phyloP scores from a whole-genome alignment of 2,329 filamentous ascomycete species.

The Purpureocillium takamizusanense region DNA sequence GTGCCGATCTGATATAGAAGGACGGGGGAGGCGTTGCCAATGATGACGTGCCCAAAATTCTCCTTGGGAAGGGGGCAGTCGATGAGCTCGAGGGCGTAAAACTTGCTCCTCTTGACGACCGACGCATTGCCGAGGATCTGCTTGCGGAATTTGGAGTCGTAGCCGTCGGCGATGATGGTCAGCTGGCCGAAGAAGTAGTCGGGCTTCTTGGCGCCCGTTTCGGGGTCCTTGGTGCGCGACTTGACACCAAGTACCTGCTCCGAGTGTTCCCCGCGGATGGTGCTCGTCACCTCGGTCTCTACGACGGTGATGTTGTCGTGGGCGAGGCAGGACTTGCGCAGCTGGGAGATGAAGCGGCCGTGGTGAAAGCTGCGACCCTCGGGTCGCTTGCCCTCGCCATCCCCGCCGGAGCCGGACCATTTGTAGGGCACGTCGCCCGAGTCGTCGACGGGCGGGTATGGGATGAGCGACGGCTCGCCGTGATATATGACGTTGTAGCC shows the following conservation, averaged over 20 bases:
- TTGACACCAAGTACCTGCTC: slow-evolving; percentile 77
- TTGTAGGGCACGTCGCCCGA: slow-evolving; percentile 28
- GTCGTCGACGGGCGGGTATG: slow-evolving; percentile 61
- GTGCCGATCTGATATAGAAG: slow-evolving; percentile 96
- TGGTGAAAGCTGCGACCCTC: slow-evolving; percentile 86
- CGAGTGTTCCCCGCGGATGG: slow-evolving; percentile 61
- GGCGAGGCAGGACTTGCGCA: slow-evolving; percentile 64
- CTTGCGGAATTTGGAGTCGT: slow-evolving; percentile 85
- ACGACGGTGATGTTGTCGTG: slow-evolving; percentile 83
- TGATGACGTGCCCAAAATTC: slow-evolving; percentile 78
- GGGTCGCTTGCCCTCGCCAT: slow-evolving; percentile 30
- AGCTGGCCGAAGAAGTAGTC: slow-evolving; percentile 85
- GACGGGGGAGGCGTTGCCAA: slow-evolving; percentile 67
- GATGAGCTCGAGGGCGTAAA: slow-evolving; percentile 88
- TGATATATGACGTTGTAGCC: slow-evolving; percentile 88
- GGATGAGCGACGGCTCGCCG: slow-evolving; percentile 61
- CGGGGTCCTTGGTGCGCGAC: slow-evolving; percentile 53
- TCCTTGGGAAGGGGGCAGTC: slow-evolving; percentile 71
- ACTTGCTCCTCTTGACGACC: slow-evolving; percentile 71
- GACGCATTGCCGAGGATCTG: slow-evolving; percentile 60
- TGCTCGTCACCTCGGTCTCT: slow-evolving; percentile 75
- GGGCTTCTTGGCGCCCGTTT: slow-evolving; percentile 42
- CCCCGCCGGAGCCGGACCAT: slow-evolving; percentile 24
- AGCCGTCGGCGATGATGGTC: slow-evolving; percentile 87
- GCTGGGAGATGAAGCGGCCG: slow-evolving; percentile 78